Evolutionary conservation across 257 asterid species (phyloP), one percentile per base, ranked within the genome.

Genomic region (Echites panduratus): DNA sequence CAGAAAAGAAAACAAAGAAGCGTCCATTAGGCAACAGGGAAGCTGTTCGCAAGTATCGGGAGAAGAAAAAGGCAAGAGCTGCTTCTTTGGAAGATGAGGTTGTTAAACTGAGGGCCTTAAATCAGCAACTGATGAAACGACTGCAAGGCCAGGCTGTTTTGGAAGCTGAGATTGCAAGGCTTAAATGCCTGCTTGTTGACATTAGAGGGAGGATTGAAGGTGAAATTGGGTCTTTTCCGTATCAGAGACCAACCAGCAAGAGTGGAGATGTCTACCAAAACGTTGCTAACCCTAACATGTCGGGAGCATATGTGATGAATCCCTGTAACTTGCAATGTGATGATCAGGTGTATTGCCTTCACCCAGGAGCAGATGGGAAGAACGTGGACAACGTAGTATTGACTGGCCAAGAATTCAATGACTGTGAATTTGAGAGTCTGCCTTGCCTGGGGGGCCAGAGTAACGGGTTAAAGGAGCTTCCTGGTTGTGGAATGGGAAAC

Each of bases 11-110:
- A 70, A 49, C 76, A 2, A 90, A 89, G 79, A 94, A 92, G 78
- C 89, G 97, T 45, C 90, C 99, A 2, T 68, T 73, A 72, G 99
- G 98, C 3, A 95, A 95, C 75, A 89, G 91, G 61, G 99, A 95
- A 82, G 99, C 99, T n/a, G 99, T 95, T 7, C 90, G 98, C 26
- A 95, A 95, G 87, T 95, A 95, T 59, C 80, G 99, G 68, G 98
- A 92, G 81, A 95, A 92, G 91, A 95, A 92, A 80, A 95, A 95
- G 70, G 99, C 98, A 9, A 82, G 89, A 70, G 81, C 96, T 38
- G 99, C 99, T 26, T 90, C 93, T 0, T 81, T 95, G 79, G 99
- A 94, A 81, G 96, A 90, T 73, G 99, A 94, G 80, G 97, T 92
- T 75, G 77, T 81, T 53, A 81, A 83, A 70, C 59, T 94, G 87